Evolutionary conservation across 352 stramenopile species (phyloP).

Genomic region (Globisporangium echinulatum): DNA sequence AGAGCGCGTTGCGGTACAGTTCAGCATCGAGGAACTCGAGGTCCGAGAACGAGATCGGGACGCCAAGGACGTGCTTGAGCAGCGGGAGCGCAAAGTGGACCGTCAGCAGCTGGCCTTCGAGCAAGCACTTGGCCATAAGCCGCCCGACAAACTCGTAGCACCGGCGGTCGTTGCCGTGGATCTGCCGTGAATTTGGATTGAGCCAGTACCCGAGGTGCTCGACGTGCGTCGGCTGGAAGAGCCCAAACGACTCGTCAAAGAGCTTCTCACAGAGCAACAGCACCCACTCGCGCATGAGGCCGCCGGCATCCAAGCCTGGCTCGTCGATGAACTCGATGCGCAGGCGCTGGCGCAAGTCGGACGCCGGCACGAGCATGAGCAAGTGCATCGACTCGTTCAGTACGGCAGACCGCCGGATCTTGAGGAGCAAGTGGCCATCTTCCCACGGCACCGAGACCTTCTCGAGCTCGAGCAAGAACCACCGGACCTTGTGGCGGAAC

Average conservation of each 20-base stretch:
- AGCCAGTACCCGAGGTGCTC: conserved; percentile 82
- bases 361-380: conserved; percentile 68
- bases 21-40: conserved; percentile 78
- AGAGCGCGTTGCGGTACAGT: conserved; percentile 57
- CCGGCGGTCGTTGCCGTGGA: conserved; percentile 63
- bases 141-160: conserved; percentile 75
- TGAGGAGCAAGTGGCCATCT: conserved; percentile 73
- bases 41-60: conserved; percentile 77
- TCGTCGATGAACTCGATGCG: conserved; percentile 85
- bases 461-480: conserved; percentile 70
- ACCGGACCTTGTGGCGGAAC: conserved; percentile 69
- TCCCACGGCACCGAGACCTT: conserved; percentile 75
- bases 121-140: conserved; percentile 68
- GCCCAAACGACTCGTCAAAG: conserved; percentile 70
- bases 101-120: conserved; percentile 70
- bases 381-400: conserved; percentile 79
- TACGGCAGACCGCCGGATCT: conserved; percentile 70
- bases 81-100: conserved; percentile 73
- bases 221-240: conserved; percentile 67
- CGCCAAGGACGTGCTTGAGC: conserved; percentile 77
- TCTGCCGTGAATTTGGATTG: conserved; percentile 64
- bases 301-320: conserved; percentile 64
- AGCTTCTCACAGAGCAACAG: conserved; percentile 68
- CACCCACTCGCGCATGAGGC: conserved; percentile 76
- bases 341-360: conserved; percentile 62